These are phyloP conservation scores for Tolypocladium tundrense DNA, from an alignment of 2,329 filamentous ascomycete species.

Conservation along the genomic window DNA sequence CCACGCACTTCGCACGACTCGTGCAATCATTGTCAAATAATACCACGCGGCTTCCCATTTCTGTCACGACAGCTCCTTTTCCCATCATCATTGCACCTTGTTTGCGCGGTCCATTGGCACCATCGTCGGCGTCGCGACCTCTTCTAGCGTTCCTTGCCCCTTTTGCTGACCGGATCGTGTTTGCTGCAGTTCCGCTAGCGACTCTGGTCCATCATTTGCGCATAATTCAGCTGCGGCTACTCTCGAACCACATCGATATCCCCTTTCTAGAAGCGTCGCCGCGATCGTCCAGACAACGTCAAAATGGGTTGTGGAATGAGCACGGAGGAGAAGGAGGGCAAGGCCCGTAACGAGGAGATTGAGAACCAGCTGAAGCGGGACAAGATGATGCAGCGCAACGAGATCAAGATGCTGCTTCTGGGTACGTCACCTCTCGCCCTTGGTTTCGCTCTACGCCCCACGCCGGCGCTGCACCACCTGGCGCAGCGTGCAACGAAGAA, in stretches of 20 bases:
- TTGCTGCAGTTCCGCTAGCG: not conserved
- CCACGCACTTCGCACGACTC: not conserved
- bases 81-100: not conserved
- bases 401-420: constrained; percentile 99
- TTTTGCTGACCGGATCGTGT: not conserved
- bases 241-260: constrained; percentile 1
- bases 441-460: not conserved
- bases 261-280: constrained; percentile 2
- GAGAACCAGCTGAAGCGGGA: constrained; percentile 98
- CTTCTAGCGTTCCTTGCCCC: not conserved
- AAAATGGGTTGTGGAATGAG: constrained; percentile 99
- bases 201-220: not conserved
- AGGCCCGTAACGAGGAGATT: constrained; percentile 99
- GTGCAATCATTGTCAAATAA: not conserved
- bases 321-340: constrained; percentile 99
- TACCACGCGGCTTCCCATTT: not conserved
- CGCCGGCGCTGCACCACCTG: not conserved
- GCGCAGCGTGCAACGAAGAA: not conserved
- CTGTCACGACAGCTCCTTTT: not conserved
- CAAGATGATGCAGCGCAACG: constrained; percentile 97
- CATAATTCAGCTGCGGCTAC: not conserved
- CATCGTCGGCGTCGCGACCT: not conserved
- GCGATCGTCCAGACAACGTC: constrained; percentile 29
- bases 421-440: constrained; percentile 42
- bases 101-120: not conserved